Evolutionary conservation across 208 protist species (phyloP).

Genomic region (Leishmania aethiopica): DNA sequence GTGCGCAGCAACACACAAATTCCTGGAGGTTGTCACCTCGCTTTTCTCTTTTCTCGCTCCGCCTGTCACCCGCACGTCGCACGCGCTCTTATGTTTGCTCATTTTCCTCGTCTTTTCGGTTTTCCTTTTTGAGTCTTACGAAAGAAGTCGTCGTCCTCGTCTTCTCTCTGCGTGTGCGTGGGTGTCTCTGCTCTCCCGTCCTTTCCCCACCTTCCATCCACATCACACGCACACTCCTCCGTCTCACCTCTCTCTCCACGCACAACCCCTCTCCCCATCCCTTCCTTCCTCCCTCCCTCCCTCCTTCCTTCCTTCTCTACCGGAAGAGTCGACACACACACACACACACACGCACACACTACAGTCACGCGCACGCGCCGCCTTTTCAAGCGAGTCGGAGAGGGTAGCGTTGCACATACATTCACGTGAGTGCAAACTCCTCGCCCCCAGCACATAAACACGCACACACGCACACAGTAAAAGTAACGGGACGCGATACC

Average conservation of each 20-base stretch:
- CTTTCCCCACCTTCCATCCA: neutral
- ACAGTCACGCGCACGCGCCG: neutral
- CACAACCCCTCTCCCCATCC: neutral
- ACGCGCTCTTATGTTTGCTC: neutral
- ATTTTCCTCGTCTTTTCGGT: neutral
- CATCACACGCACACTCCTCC: neutral
- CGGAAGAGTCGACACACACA: neutral
- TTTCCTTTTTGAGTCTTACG: neutral
- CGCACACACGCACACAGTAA: neutral
- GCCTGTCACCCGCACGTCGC: neutral
- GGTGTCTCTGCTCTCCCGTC: neutral
- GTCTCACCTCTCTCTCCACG: neutral
- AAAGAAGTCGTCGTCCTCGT: too few species aligned
- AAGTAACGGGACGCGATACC: neutral
- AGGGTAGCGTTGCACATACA: neutral
- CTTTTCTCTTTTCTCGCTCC: neutral
- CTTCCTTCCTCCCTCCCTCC: neutral
- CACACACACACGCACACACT: neutral
- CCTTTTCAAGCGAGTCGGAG: neutral
- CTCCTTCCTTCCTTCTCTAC: neutral
- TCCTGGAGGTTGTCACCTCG: slow-evolving; percentile 7
- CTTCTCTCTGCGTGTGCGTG: neutral
- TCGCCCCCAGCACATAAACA: neutral
- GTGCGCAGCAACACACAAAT: neutral
- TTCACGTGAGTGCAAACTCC: neutral